Percentiles rank a stretch among this genome's conserved stretches.
These are phyloP conservation scores for Suillus clintonianus DNA, from an alignment of 768 basidiomycete species.

Conservation along the genomic window DNA sequence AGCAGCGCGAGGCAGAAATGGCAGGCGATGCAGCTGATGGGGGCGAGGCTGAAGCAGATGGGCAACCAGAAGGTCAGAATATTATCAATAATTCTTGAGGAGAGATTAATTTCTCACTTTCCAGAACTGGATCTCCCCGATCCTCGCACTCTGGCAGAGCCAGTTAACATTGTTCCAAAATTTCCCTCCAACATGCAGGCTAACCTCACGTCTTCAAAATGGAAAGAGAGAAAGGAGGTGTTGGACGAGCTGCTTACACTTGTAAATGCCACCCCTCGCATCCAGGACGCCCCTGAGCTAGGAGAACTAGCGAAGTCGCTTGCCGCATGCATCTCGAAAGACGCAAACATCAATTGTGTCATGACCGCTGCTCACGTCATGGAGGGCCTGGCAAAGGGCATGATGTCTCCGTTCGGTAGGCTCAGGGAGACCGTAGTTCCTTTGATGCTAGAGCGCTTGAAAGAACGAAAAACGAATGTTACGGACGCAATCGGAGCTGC, in stretches of 20 bases:
- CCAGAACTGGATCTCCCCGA: slow-evolving; percentile 62
- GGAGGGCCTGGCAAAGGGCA: slow-evolving; percentile 82
- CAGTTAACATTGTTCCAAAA: slow-evolving; percentile 74
- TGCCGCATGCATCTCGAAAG: slow-evolving; percentile 78
- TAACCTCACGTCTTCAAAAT: slow-evolving; percentile 85
- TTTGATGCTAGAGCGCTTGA: slow-evolving; percentile 83
- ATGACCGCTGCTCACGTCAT: slow-evolving; percentile 83
- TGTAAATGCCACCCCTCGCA: slow-evolving; percentile 68
- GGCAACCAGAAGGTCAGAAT: slow-evolving; percentile 51
- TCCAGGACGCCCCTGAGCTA: slow-evolving; percentile 80
- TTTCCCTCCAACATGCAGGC: slow-evolving; percentile 76
- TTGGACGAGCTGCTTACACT: slow-evolving; percentile 80
- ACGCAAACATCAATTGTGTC: slow-evolving; percentile 96
- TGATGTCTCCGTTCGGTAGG: slow-evolving; percentile 72
- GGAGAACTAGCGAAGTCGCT: slow-evolving; percentile 76
- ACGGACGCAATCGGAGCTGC: slow-evolving; percentile 87
- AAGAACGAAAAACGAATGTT: slow-evolving; percentile 91
- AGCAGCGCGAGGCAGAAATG: slow-evolving; percentile 69
- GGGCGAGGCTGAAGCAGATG: slow-evolving; percentile 42
- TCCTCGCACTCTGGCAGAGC: slow-evolving; percentile 78
- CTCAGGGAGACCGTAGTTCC: slow-evolving; percentile 73
- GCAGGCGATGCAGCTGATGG: slow-evolving; percentile 39
- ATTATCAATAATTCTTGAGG: slow-evolving; percentile 1
- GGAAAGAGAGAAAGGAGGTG: slow-evolving; percentile 96
- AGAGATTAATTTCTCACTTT: slow-evolving; percentile 5